Conservation (phyloP, 192 early-diverging fungal genomes). For the Phycomyces blakesleeanus region DNA sequence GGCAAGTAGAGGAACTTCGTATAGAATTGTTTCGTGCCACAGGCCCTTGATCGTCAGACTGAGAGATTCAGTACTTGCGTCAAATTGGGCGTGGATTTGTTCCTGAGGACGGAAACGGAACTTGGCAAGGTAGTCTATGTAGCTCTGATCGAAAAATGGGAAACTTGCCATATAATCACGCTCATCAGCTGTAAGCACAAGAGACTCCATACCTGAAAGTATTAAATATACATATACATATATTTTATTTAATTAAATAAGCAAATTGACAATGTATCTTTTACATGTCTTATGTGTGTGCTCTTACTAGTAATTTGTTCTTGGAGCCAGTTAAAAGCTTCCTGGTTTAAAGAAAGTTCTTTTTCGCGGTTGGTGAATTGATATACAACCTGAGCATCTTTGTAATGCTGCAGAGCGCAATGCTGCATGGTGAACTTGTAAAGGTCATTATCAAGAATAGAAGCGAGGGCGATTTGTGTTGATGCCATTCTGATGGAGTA, state of each 20-base stretch:
- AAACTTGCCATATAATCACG: conserved; percentile 38
- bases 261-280: conserved; percentile 19
- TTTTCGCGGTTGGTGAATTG: conserved; percentile 62
- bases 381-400: conserved; percentile 54
- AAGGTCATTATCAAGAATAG: conserved; percentile 78
- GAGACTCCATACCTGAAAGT: conserved; percentile 36
- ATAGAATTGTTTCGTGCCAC: conserved; percentile 72
- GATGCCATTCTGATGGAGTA: neutral
- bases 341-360: conserved; percentile 36
- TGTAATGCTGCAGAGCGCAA: conserved; percentile 68
- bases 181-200: conserved; percentile 42
- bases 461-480: conserved; percentile 22
- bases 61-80: conserved; percentile 22
- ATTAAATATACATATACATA: too few relatives aligned
- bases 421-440: conserved; percentile 87
- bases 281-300: too few relatives aligned
- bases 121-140: conserved; percentile 54
- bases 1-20: conserved; percentile 69
- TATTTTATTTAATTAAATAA: too few relatives aligned
- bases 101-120: conserved; percentile 55
- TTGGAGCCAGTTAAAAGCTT: conserved; percentile 44
- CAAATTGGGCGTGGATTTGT: conserved; percentile 39
- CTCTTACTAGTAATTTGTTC: conserved; percentile 24
- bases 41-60: conserved; percentile 51
- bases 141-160: conserved; percentile 53